Base-by-base conservation (phyloP, 2,329 filamentous ascomycete species). In the Ophiocordyceps camponoti-saundersi region DNA sequence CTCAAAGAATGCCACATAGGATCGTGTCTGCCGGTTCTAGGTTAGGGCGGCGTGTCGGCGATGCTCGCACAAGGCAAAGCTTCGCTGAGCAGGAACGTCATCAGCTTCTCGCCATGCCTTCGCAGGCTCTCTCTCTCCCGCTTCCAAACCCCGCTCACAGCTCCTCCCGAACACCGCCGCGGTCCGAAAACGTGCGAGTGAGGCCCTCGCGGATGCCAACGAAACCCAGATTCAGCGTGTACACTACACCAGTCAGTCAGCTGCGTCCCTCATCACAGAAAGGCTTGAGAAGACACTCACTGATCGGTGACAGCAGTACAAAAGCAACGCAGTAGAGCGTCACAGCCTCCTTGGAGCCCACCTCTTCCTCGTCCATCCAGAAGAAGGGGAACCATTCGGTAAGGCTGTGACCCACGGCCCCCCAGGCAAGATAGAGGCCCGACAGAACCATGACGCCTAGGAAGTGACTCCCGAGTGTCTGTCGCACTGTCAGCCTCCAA, bases 401-500 rank as follows among this genome's bases (percentile, higher is more conserved):
- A 46, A 68, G 46, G 23, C 64, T 55, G 51, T 66, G 66, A 22
- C 72, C 72, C 44, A 73, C 56, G 11, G 60, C 62, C 32, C 67
- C 71, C 69, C 69, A 75, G 36, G 58, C 65, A 34, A 76, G 62
- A 51, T 75, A 75, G n/a, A 63, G 52, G 13, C 56, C 63, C 21
- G 66, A 63, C 21, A 64, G 55, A 42, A 64, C 58, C 26, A 68
- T 56, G 26, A 70, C 61, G 16, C 67, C 62, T 32, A 65, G 54
- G 18, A 69, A 52, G 50, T 74, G 69, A 11, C 61, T 60, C 3
- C 63, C 61, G 18, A 72, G 63, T 23, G 68, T 63, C 72, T 75
- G 46, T 3, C 49, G 20, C 46, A 44, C 30, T 2, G 50, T 57
- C 11, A 55, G 57, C 44, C 3, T 7, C 10, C 7, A 13, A 26